Evolutionary conservation across 805 yeast genomes (phyloP).

Genomic region (Lipomyces chichibuensis): DNA sequence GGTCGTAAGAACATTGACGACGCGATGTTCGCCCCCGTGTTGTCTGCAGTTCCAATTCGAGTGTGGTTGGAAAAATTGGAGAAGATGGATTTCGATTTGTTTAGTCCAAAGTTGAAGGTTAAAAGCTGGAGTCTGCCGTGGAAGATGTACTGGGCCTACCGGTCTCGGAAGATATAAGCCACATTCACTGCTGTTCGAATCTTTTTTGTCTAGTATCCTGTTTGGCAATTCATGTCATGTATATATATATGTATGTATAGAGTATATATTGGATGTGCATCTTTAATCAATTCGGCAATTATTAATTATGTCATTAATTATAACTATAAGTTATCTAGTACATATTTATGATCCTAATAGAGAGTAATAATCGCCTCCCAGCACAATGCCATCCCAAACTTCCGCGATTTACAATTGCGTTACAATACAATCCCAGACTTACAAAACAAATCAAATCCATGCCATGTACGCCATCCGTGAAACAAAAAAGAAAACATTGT

Average conservation of each 20-base stretch:
- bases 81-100: slow-evolving; percentile 64
- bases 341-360: no score
- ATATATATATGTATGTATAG: neutral
- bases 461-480: neutral
- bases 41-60: slow-evolving; percentile 67
- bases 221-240: neutral
- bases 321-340: neutral
- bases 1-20: slow-evolving; percentile 49
- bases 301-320: slow-evolving; percentile 2
- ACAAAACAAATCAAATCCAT: neutral
- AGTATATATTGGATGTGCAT: neutral
- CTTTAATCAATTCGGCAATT: neutral
- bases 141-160: slow-evolving; percentile 57
- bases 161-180: slow-evolving; percentile 45
- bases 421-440: neutral
- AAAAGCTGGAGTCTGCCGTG: slow-evolving; percentile 69
- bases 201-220: neutral
- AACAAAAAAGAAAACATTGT: neutral
- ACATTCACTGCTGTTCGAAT: neutral
- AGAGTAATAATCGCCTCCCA: neutral
- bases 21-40: slow-evolving; percentile 65
- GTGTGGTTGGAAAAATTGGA: slow-evolving; percentile 66
- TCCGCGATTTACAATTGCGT: no score
- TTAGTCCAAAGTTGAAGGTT: slow-evolving; percentile 50
- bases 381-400: neutral